Evolutionary conservation across 805 yeast genomes (phyloP).

Genomic region (Myxozyma monticola): DNA sequence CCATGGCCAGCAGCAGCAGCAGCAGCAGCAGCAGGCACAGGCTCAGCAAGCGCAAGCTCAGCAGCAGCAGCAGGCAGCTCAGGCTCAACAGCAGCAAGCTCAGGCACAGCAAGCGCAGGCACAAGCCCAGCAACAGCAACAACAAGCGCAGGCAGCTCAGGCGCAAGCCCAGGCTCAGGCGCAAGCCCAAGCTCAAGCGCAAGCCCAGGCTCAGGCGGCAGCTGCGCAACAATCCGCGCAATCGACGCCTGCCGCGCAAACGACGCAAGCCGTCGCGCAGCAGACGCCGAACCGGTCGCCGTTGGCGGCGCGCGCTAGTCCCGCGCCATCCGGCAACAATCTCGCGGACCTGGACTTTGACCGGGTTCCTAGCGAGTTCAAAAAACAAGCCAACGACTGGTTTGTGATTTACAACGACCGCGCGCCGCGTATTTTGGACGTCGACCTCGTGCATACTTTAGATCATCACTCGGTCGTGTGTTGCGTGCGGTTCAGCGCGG

Average conservation of each 20-base stretch:
- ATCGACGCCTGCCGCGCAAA: no score
- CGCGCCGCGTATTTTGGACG: slow-evolving; percentile 71
- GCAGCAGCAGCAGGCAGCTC: slow-evolving; percentile 33
- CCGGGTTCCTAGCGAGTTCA: slow-evolving; percentile 70
- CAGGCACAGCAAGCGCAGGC: slow-evolving; percentile 22
- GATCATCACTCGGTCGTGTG: slow-evolving; percentile 95
- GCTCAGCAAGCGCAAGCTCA: slow-evolving; percentile 24
- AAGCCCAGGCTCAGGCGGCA: slow-evolving; percentile 19
- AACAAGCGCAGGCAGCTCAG: neutral
- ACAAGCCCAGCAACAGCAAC: neutral
- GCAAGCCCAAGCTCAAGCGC: neutral
- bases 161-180: neutral
- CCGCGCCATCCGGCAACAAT: slow-evolving; percentile 37
- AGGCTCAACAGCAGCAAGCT: slow-evolving; percentile 23
- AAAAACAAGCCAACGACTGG: slow-evolving; percentile 81
- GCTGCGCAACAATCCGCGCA: no score
- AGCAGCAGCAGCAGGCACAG: slow-evolving; percentile 11
- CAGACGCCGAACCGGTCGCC: slow-evolving; percentile 25
- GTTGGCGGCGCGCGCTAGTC: slow-evolving; percentile 27
- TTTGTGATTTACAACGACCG: slow-evolving; percentile 89
- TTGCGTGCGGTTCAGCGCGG: slow-evolving; percentile 89
- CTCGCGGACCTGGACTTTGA: slow-evolving; percentile 70
- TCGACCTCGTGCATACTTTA: slow-evolving; percentile 82
- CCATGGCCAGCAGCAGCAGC: slow-evolving; percentile 20
- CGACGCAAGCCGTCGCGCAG: slow-evolving; percentile 8